Base-by-base conservation (phyloP, 2,329 filamentous ascomycete genomes). In the Fusarium incarnatum region DNA sequence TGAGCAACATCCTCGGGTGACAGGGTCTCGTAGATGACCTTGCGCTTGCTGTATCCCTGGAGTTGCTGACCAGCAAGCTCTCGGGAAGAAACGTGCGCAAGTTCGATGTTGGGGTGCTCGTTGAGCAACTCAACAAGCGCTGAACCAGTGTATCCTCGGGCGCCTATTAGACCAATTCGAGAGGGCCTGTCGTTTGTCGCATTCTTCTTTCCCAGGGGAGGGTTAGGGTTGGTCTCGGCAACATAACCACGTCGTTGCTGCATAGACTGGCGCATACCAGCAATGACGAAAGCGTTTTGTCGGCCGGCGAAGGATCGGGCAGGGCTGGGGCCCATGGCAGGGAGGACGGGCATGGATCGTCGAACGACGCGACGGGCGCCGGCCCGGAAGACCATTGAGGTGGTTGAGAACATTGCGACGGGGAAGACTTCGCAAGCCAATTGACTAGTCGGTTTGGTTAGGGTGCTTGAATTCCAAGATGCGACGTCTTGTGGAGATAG, bases 71-170 rank as follows among this genome's bases (percentile, higher is more conserved):
- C 96, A 8, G 88, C 91, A 52, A 98, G 88, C 81, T 98, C 95
- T 76, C 96, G 93, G 16, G 95, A 98, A 5, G 94, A 98, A 46
- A 98, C 95, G 78, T 98, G 91, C 49, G 90, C 88, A 55, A 98
- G 89, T 72, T 98, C 94, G 86, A 98, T 92, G 81, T 93, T 88
- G 16, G 94, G 94, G 82, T 98, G 96, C 34, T 88, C 83, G 81
- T 97, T 96, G 52, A 99, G 85, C 22, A 99, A 88, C 65, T 89
- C 91, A 75, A 98, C 94, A 49, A 99, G 85, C 57, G 94, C 93
- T 80, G 97, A 93, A 42, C 96, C 95, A 56, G 95, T 98, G 79
- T 97, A 98, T 34, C 96, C 95, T 77, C 94, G 92, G 60, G 94
- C 94, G 68, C 94, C 94, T 71, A 98, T 97, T 57, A 98, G 86